Evolutionary conservation across 2,329 filamentous ascomycete genomes (phyloP).

Genomic region (Aspergillus sp.): DNA sequence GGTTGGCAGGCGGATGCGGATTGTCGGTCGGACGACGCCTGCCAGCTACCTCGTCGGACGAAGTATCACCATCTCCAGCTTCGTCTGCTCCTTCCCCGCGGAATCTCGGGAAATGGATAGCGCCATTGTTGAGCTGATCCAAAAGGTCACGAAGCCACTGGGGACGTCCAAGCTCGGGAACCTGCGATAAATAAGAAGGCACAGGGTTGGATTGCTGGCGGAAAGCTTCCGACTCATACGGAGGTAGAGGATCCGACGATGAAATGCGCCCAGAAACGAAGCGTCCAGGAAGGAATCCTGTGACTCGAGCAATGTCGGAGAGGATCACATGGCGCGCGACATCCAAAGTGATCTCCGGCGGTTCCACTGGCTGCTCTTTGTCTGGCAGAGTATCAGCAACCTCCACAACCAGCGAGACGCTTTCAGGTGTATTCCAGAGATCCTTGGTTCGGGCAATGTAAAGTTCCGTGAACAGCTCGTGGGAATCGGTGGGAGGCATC

Average conservation of each 20-base stretch:
- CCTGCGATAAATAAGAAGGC: constrained; percentile 21
- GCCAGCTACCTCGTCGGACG: constrained; percentile 5
- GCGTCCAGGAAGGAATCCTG: constrained; percentile 56
- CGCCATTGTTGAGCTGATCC: constrained; percentile 26
- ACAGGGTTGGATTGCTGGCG: constrained; percentile 26
- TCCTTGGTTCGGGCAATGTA: constrained; percentile 71
- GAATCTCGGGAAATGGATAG: constrained; percentile 17
- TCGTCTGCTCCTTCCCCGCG: constrained; percentile 12
- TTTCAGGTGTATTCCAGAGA: constrained; percentile 74
- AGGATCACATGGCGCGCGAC: constrained; percentile 70
- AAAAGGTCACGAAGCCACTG: constrained; percentile 30
- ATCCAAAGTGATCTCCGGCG: constrained; percentile 41
- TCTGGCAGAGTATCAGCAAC: constrained; percentile 49
- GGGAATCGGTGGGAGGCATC: constrained; percentile 53
- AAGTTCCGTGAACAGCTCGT: constrained; percentile 62
- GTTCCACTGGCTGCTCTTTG: constrained; percentile 35
- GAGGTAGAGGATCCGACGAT: constrained; percentile 75
- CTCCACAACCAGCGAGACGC: constrained; percentile 58
- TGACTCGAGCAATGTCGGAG: constrained; percentile 62
- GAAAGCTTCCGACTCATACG: constrained; percentile 40
- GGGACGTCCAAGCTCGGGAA: constrained; percentile 22
- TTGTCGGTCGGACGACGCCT: constrained; percentile 4
- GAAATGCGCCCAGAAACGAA: constrained; percentile 59
- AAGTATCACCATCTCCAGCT: constrained; percentile 5
- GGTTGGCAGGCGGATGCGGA: constrained; percentile 14